These are phyloP conservation scores for Alternaria arbusti DNA, from an alignment of 2,329 filamentous ascomycete genomes.

Conservation along the genomic window DNA sequence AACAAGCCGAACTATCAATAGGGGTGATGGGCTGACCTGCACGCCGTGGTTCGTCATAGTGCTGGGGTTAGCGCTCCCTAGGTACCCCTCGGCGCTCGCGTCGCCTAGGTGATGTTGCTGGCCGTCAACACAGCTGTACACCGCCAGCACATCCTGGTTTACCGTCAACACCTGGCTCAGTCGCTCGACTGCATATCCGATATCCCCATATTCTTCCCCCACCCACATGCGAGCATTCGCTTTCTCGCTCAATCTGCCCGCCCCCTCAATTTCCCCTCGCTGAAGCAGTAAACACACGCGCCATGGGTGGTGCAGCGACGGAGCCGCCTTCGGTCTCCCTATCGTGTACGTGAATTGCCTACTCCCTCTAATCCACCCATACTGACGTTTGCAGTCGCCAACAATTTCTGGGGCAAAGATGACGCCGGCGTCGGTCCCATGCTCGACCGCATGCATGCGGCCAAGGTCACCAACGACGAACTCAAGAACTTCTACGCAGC, in stretches of 20 bases:
- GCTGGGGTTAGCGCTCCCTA: slow-evolving; percentile 18
- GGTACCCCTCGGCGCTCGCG: slow-evolving; percentile 20
- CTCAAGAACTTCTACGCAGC: slow-evolving; percentile 89
- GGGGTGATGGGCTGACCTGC: neutral
- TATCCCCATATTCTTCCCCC: slow-evolving; percentile 25
- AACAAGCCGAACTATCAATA: neutral
- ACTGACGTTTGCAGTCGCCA: slow-evolving; percentile 73
- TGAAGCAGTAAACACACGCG: slow-evolving; percentile 41
- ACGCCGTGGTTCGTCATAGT: slow-evolving; percentile 1
- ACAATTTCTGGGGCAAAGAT: slow-evolving; percentile 99
- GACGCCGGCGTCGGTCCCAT: slow-evolving; percentile 93
- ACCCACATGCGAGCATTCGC: slow-evolving; percentile 23
- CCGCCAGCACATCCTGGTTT: slow-evolving; percentile 25
- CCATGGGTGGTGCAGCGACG: slow-evolving; percentile 66
- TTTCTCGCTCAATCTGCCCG: slow-evolving; percentile 14
- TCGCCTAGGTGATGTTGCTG: slow-evolving; percentile 29
- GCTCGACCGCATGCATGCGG: slow-evolving; percentile 90
- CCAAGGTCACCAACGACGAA: slow-evolving; percentile 89
- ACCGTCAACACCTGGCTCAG: slow-evolving; percentile 34
- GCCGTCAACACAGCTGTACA: slow-evolving; percentile 28
- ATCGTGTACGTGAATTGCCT: slow-evolving; percentile 55
- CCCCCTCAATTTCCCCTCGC: slow-evolving; percentile 22
- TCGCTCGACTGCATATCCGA: slow-evolving; percentile 23
- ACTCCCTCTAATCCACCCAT: neutral
- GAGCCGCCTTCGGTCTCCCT: slow-evolving; percentile 70